phyloP scores from a whole-genome alignment of 2,329 filamentous ascomycete species.

The Botrytis fragariae region DNA sequence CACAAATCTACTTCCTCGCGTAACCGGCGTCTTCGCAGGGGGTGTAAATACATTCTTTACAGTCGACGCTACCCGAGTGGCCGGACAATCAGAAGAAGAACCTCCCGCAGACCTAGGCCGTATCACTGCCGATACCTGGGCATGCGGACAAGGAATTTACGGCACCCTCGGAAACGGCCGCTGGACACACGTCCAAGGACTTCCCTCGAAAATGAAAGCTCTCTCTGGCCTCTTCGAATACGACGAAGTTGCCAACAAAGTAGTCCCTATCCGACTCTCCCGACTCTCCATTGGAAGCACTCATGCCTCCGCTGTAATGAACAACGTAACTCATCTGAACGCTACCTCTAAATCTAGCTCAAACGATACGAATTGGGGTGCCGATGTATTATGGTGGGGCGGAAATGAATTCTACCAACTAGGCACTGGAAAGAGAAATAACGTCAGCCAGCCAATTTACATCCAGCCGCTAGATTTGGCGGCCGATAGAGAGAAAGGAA shows the following conservation, averaged over 20 bases:
- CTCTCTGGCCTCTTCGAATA: slow-evolving; percentile 85
- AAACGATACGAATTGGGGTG: slow-evolving; percentile 82
- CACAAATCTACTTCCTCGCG: slow-evolving; percentile 59
- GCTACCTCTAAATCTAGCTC: slow-evolving; percentile 41
- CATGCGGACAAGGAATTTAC: slow-evolving; percentile 80
- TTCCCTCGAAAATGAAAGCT: slow-evolving; percentile 75
- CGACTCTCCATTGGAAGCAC: slow-evolving; percentile 73
- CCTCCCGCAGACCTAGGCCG: slow-evolving; percentile 45
- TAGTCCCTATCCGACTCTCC: slow-evolving; percentile 75
- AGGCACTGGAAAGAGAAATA: slow-evolving; percentile 85
- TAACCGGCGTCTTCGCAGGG: slow-evolving; percentile 79
- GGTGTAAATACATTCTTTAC: slow-evolving; percentile 86
- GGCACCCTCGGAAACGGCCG: slow-evolving; percentile 80
- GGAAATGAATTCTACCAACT: slow-evolving; percentile 93
- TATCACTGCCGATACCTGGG: slow-evolving; percentile 76
- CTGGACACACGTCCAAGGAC: slow-evolving; percentile 83
- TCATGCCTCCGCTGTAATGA: slow-evolving; percentile 79
- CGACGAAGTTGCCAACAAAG: slow-evolving; percentile 66
- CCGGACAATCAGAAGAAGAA: slow-evolving; percentile 45
- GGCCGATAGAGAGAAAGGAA: slow-evolving; percentile 58
- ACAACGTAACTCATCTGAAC: slow-evolving; percentile 69
- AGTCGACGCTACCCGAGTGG: slow-evolving; percentile 69
- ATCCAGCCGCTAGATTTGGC: slow-evolving; percentile 72
- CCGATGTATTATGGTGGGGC: slow-evolving; percentile 90
- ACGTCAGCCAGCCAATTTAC: slow-evolving; percentile 71